phyloP scores from a whole-genome alignment of 371 early-diverging fungal genomes.

The Syncephalastrum monosporum region DNA sequence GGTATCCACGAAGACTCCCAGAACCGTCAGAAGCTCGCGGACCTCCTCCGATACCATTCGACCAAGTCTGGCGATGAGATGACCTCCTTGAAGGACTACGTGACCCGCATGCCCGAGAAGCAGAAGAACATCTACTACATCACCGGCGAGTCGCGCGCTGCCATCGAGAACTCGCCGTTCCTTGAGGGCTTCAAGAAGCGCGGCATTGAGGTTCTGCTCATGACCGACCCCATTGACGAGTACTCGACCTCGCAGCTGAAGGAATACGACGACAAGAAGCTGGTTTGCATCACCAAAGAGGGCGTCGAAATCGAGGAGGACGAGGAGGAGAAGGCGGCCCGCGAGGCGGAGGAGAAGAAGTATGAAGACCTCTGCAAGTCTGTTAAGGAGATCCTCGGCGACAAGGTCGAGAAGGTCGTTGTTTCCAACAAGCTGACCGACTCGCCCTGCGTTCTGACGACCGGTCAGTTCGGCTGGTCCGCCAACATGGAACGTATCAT shows the following conservation, averaged over 20 bases:
- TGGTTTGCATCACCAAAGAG: conserved; percentile 98
- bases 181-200: conserved; percentile 97
- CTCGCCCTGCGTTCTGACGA: conserved; percentile 97
- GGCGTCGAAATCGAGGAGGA: conserved; percentile 98
- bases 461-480: conserved; percentile 98
- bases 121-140: conserved; percentile 95
- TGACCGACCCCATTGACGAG: conserved; percentile 96
- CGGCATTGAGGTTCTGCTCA: conserved; percentile 95
- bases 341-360: conserved; percentile 85
- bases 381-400: conserved; percentile 92
- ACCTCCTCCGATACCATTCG: conserved; percentile 74
- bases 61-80: conserved; percentile 64
- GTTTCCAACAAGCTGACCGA: conserved; percentile 92
- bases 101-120: conserved; percentile 77
- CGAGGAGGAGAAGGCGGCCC: conserved; percentile 90
- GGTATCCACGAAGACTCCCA: conserved; percentile 75
- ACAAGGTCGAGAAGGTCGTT: conserved; percentile 97
- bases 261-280: conserved; percentile 98
- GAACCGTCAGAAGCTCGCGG: conserved; percentile 67
- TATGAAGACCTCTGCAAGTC: conserved; percentile 82
- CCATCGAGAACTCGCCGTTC: conserved; percentile 97
- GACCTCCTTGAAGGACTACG: conserved; percentile 77
- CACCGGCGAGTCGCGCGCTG: conserved; percentile 94
- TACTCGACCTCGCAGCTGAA: conserved; percentile 97
- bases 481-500: conserved; percentile 99